phyloP scores from a whole-genome alignment of 192 early-diverging fungal genomes.

The Ramicandelaber brevisporus region DNA sequence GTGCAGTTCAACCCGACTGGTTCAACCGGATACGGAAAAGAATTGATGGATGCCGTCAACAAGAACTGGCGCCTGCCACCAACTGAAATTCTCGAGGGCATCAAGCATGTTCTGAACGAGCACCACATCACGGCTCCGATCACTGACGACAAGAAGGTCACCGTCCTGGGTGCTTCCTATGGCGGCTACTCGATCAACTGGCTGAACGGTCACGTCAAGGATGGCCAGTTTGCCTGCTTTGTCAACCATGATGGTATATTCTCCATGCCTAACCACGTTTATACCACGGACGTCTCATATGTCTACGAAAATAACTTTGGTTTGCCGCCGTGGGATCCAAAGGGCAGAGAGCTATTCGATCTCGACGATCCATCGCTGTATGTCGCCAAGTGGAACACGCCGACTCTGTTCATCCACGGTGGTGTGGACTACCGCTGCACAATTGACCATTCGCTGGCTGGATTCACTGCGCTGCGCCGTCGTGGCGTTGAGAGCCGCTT shows the following conservation, averaged over 20 bases:
- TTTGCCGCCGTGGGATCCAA: constrained; percentile 29
- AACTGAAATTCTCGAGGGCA: no score
- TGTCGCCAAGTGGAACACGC: constrained; percentile 50
- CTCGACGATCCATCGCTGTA: constrained; percentile 38
- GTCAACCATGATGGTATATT: constrained; percentile 72
- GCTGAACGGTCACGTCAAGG: constrained; percentile 52
- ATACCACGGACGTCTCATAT: constrained; percentile 50
- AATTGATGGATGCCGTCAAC: constrained; percentile 33
- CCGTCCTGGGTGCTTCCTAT: constrained; percentile 47
- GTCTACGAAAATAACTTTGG: constrained; percentile 46
- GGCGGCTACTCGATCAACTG: constrained; percentile 76
- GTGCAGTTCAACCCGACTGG: constrained; percentile 47
- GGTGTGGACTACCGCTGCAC: constrained; percentile 39
- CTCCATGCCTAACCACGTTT: constrained; percentile 29
- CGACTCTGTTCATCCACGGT: constrained; percentile 54
- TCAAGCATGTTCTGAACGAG: background rate
- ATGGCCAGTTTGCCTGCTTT: constrained; percentile 26
- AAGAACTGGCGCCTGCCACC: constrained; percentile 54
- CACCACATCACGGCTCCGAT: constrained; percentile 4
- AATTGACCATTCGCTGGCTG: constrained; percentile 37
- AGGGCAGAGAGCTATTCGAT: constrained; percentile 30
- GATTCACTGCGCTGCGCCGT: constrained; percentile 54
- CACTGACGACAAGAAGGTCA: constrained; percentile 28
- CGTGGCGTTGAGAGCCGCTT: constrained; percentile 35
- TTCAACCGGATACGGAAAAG: constrained; percentile 49